These are phyloP conservation scores for Thelonectria rubi DNA, from an alignment of 2,329 filamentous ascomycete species.

Conservation along the genomic window DNA sequence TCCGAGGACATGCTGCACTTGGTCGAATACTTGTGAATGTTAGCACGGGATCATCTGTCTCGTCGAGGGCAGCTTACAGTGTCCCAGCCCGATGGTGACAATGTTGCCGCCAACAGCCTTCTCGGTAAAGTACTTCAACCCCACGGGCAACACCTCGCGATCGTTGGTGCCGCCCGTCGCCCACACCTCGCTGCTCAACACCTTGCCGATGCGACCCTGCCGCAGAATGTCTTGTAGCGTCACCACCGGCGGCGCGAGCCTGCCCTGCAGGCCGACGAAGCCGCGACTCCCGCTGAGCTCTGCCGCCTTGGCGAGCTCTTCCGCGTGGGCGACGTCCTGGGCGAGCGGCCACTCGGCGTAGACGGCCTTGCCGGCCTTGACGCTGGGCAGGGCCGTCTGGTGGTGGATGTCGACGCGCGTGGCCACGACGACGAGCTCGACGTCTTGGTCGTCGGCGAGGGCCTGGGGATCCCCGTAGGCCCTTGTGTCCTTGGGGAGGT, in stretches of 20 bases:
- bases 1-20: constrained; percentile 56
- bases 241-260: constrained; percentile 53
- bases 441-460: constrained; percentile 57
- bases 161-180: constrained; percentile 49
- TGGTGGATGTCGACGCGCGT: constrained; percentile 65
- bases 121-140: constrained; percentile 59
- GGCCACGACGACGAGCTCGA: constrained; percentile 64
- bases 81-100: constrained; percentile 53
- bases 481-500: constrained; percentile 52
- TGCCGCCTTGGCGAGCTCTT: constrained; percentile 52
- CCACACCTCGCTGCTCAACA: constrained; percentile 60
- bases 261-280: constrained; percentile 62
- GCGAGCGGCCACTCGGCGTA: constrained; percentile 69
- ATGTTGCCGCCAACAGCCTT: constrained; percentile 57
- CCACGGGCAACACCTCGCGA: constrained; percentile 45
- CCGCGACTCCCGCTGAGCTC: constrained; percentile 47
- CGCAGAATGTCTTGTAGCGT: constrained; percentile 57
- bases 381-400: constrained; percentile 53
- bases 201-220: constrained; percentile 58
- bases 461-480: constrained; percentile 61
- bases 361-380: constrained; percentile 61
- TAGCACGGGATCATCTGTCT: background rate
- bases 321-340: constrained; percentile 51
- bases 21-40: constrained; percentile 53
- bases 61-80: constrained; percentile 46